Evolutionary conservation across 352 stramenopile species (phyloP).

Genomic region (Phytophthora foliorum): DNA sequence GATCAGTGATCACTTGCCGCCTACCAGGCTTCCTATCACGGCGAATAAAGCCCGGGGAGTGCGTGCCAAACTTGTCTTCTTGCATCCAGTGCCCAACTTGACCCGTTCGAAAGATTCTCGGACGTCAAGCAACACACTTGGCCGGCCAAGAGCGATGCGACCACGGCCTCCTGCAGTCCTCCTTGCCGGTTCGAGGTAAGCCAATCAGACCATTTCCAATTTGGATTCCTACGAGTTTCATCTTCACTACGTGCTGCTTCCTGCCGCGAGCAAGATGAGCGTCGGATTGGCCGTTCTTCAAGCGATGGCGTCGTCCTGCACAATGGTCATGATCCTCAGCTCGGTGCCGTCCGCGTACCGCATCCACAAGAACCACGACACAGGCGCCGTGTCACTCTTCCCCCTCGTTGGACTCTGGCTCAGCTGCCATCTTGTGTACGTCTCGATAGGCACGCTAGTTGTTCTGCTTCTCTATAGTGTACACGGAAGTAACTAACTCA

Average conservation of each 20-base stretch:
- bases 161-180: background rate
- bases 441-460: background rate
- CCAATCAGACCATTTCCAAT: constrained; percentile 21
- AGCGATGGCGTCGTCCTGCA: constrained; percentile 41
- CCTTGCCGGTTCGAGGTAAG: constrained; percentile 1
- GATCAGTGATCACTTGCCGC: background rate
- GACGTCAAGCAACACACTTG: background rate
- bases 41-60: constrained; percentile 11
- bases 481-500: background rate
- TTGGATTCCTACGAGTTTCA: constrained; percentile 4
- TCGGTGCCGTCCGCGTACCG: constrained; percentile 40
- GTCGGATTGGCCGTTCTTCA: constrained; percentile 38
- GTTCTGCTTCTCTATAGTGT: background rate
- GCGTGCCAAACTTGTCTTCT: constrained; percentile 28
- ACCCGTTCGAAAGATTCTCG: constrained; percentile 11
- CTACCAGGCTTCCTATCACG: constrained; percentile 19
- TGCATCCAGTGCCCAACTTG: constrained; percentile 1
- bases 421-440: constrained; percentile 45
- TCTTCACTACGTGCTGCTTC: background rate
- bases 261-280: constrained; percentile 18
- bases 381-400: constrained; percentile 32
- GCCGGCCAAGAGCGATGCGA: background rate
- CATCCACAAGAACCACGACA: constrained; percentile 33
- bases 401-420: constrained; percentile 45
- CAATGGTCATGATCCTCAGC: constrained; percentile 44